phyloP scores from a whole-genome alignment of 2,329 filamentous ascomycete species.

The Fusarium decemcellulare region DNA sequence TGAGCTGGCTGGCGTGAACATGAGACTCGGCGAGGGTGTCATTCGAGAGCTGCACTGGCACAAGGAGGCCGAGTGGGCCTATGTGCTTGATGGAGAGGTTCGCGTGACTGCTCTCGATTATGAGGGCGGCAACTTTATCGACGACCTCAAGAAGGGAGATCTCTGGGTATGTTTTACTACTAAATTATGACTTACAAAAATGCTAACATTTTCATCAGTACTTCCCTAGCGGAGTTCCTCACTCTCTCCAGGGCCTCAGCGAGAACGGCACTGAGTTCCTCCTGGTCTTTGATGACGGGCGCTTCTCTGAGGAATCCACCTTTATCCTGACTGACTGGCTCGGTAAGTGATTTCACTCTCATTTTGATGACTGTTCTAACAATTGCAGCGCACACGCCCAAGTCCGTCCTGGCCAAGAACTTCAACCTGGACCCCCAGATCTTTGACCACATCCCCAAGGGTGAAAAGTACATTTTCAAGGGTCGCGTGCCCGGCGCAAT shows the following conservation, averaged over 20 bases:
- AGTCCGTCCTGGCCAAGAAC: slow-evolving; percentile 80
- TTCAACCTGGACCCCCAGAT: slow-evolving; percentile 80
- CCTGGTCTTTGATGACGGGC: slow-evolving; percentile 64
- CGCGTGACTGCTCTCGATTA: slow-evolving; percentile 81
- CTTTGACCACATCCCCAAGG: slow-evolving; percentile 76
- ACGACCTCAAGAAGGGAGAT: slow-evolving; percentile 82
- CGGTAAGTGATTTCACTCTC: slow-evolving; percentile 56
- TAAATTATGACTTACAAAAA: no score
- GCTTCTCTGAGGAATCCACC: slow-evolving; percentile 74
- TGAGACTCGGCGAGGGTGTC: slow-evolving; percentile 80
- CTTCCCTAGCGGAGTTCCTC: slow-evolving; percentile 83
- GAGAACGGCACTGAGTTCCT: slow-evolving; percentile 70
- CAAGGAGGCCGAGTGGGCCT: slow-evolving; percentile 85
- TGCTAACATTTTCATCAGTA: slow-evolving; percentile 56
- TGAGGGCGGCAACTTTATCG: slow-evolving; percentile 82
- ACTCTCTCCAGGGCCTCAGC: slow-evolving; percentile 81
- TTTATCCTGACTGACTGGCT: slow-evolving; percentile 83
- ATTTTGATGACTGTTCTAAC: slow-evolving; percentile 33
- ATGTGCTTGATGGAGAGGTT: slow-evolving; percentile 78
- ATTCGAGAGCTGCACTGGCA: slow-evolving; percentile 87
- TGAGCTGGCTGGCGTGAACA: slow-evolving; percentile 84
- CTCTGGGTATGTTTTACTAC: no score
- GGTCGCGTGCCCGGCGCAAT: slow-evolving; percentile 76
- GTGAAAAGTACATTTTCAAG: slow-evolving; percentile 84
- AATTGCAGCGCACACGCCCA: slow-evolving; percentile 75